These are phyloP conservation scores for Cryomyces antarcticus DNA, from an alignment of 495 filamentous ascomycete genomes.

Conservation along the genomic window DNA sequence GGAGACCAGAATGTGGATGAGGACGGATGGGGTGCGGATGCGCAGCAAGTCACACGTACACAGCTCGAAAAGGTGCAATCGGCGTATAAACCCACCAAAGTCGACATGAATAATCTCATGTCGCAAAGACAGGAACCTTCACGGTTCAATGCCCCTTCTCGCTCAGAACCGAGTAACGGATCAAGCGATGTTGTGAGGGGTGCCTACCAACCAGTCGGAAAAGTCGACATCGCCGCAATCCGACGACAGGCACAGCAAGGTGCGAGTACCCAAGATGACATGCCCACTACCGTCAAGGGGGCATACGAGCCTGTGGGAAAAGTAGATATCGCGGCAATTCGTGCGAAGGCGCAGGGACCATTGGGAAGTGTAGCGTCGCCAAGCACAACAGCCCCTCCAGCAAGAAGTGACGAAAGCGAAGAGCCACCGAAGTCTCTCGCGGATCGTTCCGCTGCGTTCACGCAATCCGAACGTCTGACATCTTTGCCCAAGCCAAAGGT, in stretches of 20 bases:
- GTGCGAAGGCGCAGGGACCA: constrained; percentile 54
- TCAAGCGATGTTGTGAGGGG: constrained; percentile 54
- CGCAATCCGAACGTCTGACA: constrained; percentile 58
- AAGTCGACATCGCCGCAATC: constrained; percentile 85
- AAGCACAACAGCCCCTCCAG: constrained; percentile 20
- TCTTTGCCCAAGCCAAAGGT: constrained; percentile 85
- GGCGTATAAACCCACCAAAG: constrained; percentile 84
- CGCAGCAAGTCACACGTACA: constrained; percentile 65
- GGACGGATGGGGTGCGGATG: constrained; percentile 94
- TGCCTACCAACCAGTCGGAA: constrained; percentile 88
- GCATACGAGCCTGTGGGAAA: constrained; percentile 85
- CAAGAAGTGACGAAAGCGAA: constrained; percentile 16
- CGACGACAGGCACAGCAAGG: constrained; percentile 53
- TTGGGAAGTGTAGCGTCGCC: constrained; percentile 21
- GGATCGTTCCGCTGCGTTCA: constrained; percentile 47
- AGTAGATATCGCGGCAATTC: constrained; percentile 86
- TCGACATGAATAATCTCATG: constrained; percentile 62
- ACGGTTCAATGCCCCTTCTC: constrained; percentile 25
- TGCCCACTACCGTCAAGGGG: constrained; percentile 69
- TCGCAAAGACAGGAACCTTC: constrained; percentile 45
- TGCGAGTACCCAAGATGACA: constrained; percentile 40
- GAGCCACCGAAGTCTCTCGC: constrained; percentile 35
- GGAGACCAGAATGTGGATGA: constrained; percentile 32
- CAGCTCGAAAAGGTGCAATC: constrained; percentile 83
- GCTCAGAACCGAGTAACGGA: constrained; percentile 20